These are phyloP conservation scores for Jaltomata sinuosa DNA, from an alignment of 257 asterid genomes.

Conservation along the genomic window DNA sequence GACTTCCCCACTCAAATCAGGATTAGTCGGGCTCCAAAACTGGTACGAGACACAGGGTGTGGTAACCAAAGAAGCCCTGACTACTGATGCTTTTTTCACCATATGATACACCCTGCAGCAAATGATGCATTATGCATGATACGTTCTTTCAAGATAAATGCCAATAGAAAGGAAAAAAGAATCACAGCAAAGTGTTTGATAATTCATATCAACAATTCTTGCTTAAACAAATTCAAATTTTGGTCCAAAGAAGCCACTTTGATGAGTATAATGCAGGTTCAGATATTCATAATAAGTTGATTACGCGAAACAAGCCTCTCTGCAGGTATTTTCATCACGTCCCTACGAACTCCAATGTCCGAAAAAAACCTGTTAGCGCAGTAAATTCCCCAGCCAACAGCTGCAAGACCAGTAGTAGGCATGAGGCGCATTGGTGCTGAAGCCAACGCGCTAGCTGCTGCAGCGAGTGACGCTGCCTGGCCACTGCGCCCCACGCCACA, in stretches of 20 bases:
- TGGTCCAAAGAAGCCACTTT: not conserved
- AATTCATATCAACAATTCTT: not conserved
- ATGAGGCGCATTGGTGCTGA: slow-evolving; percentile 61
- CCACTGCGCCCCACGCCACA: slow-evolving; percentile 71
- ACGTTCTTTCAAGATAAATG: too few species aligned
- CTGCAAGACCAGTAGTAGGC: slow-evolving; percentile 47
- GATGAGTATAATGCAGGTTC: not conserved
- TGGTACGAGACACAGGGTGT: too few species aligned
- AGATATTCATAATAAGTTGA: not conserved
- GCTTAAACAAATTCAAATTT: not conserved
- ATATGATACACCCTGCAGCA: too few species aligned
- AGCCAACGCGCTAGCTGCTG: slow-evolving; percentile 49
- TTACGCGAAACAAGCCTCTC: slow-evolving; percentile 40
- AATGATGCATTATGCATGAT: too few species aligned
- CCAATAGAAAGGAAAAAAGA: too few species aligned
- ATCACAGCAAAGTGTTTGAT: too few species aligned
- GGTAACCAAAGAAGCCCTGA: too few species aligned
- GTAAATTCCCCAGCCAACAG: slow-evolving; percentile 51
- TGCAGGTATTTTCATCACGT: slow-evolving; percentile 55
- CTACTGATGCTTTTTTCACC: too few species aligned
- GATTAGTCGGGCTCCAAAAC: too few species aligned
- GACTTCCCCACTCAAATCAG: too few species aligned
- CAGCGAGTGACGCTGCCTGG: slow-evolving; percentile 51
- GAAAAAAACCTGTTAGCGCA: slow-evolving; percentile 43
- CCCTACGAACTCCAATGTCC: slow-evolving; percentile 71